Conservation (phyloP, 2,329 filamentous ascomycete genomes). For the Diplodia corticola region DNA sequence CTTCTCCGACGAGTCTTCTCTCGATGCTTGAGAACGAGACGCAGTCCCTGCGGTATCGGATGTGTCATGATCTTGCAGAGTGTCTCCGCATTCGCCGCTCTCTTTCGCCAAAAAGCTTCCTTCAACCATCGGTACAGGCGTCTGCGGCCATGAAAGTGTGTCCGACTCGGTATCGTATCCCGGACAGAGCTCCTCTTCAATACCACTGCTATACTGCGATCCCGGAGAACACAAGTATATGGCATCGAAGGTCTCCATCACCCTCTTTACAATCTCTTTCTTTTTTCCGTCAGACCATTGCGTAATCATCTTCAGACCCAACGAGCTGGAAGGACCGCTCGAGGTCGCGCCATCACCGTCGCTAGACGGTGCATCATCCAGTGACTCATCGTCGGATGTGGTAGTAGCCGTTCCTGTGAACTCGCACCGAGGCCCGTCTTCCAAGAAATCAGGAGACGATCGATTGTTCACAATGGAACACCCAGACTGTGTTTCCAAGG, state of each 20-base stretch:
- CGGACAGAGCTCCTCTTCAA: neutral
- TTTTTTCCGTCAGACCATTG: neutral
- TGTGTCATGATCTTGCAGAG: neutral
- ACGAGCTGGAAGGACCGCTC: neutral
- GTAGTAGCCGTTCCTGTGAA: neutral
- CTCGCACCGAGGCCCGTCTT: neutral
- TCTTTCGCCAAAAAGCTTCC: neutral
- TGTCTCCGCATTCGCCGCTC: neutral
- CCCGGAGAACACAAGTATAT: neutral
- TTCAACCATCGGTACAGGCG: neutral
- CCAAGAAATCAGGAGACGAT: no score
- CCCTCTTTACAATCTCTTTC: neutral
- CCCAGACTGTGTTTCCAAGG: no score
- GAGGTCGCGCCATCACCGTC: no score
- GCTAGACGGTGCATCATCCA: no score
- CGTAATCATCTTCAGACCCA: no score
- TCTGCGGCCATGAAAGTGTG: neutral
- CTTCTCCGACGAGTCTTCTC: neutral
- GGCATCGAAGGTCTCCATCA: neutral
- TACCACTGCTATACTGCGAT: neutral
- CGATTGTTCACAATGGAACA: no score
- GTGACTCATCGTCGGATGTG: neutral
- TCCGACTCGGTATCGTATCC: neutral
- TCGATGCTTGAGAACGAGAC: neutral
- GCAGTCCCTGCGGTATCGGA: no score